These are phyloP conservation scores for Xylona heveae DNA, from an alignment of 495 filamentous ascomycete genomes.

Conservation along the genomic window DNA sequence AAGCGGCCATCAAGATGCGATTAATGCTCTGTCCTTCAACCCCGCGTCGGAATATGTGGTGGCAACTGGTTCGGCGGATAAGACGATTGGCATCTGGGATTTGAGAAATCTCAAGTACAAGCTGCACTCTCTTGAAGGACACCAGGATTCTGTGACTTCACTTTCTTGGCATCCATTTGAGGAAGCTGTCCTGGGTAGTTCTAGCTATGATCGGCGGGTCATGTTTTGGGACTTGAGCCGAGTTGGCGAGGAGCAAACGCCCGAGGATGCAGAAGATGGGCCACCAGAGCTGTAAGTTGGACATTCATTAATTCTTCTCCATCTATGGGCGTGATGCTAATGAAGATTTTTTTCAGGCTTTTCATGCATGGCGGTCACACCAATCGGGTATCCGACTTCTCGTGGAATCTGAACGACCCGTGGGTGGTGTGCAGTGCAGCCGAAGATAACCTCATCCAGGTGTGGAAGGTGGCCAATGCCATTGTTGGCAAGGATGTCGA, in stretches of 20 bases:
- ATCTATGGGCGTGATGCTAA: not conserved
- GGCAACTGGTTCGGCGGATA: slow-evolving; percentile 85
- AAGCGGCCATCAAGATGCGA: slow-evolving; percentile 60
- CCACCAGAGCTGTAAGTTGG: slow-evolving; percentile 72
- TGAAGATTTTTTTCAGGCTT: slow-evolving; percentile 32
- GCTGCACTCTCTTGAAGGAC: slow-evolving; percentile 67
- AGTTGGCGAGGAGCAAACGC: slow-evolving; percentile 81
- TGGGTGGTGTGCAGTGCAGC: slow-evolving; percentile 90
- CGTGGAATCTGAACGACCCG: slow-evolving; percentile 89
- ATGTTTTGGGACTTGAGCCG: slow-evolving; percentile 90
- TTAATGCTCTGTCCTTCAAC: slow-evolving; percentile 89
- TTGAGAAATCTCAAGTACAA: slow-evolving; percentile 70
- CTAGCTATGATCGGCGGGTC: slow-evolving; percentile 77
- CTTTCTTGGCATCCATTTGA: slow-evolving; percentile 88
- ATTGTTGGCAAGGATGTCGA: slow-evolving; percentile 69
- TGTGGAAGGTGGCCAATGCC: slow-evolving; percentile 85
- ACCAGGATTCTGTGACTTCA: slow-evolving; percentile 73
- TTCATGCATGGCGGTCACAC: slow-evolving; percentile 99
- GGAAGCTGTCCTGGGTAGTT: slow-evolving; percentile 67
- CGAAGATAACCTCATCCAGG: slow-evolving; percentile 90
- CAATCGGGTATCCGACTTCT: slow-evolving; percentile 87
- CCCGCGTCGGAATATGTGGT: slow-evolving; percentile 67
- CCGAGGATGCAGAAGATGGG: slow-evolving; percentile 91
- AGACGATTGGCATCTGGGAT: slow-evolving; percentile 90
- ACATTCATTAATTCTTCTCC: not conserved